Evolutionary conservation across 225 moss, liverwort and hornwort genomes (phyloP).

Genomic region (Rhytidiadelphus loreus): DNA sequence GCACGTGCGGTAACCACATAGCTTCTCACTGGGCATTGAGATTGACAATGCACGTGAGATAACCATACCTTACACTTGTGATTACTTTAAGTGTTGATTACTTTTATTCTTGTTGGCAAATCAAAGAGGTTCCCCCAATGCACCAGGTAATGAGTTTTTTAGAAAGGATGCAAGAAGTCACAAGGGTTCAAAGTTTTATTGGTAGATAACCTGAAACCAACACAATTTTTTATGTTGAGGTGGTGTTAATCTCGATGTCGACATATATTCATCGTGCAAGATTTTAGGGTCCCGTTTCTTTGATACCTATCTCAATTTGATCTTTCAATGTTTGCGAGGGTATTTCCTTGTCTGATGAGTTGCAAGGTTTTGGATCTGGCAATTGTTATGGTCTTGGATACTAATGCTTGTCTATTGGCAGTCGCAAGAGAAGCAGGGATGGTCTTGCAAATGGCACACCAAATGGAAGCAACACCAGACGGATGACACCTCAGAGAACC

Average conservation of each 20-base stretch:
- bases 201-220: neutral
- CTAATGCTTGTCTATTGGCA: neutral
- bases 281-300: neutral
- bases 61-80: neutral
- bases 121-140: neutral
- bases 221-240: neutral
- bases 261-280: neutral
- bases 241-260: neutral
- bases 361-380: neutral
- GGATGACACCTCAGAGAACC: neutral
- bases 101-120: neutral
- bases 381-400: neutral
- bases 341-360: neutral
- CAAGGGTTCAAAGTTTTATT: neutral
- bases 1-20: neutral
- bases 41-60: neutral
- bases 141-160: neutral
- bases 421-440: slow-evolving; percentile 22
- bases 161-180: neutral
- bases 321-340: neutral
- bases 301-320: neutral
- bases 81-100: neutral
- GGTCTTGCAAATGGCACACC: neutral
- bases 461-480: slow-evolving; percentile 13
- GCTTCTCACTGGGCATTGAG: neutral